A percentile compares a stretch with the other conserved stretches of the same genome.
Evolutionary conservation across 2,329 filamentous ascomycete genomes (phyloP).

Genomic region (Remersonia thermophila): DNA sequence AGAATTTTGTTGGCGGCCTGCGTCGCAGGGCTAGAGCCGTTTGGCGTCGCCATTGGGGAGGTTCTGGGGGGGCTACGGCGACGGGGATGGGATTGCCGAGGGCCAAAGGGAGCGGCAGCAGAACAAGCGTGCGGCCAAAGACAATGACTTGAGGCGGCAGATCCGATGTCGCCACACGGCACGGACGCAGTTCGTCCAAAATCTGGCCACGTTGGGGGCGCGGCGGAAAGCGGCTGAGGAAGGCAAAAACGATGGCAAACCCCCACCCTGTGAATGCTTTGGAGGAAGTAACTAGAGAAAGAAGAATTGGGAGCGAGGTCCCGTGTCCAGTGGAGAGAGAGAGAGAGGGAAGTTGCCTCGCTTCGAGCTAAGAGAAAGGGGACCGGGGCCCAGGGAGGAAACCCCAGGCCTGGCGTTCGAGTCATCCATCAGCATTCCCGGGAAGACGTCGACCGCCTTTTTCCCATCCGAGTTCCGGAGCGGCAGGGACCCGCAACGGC

Average conservation of each 20-base stretch:
- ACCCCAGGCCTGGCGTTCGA: too few species aligned
- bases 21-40: slow-evolving; percentile 22
- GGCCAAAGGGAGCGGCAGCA: not conserved
- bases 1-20: slow-evolving; percentile 40
- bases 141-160: too few species aligned
- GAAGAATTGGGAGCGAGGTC: too few species aligned
- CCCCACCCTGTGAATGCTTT: too few species aligned
- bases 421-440: not conserved
- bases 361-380: too few species aligned
- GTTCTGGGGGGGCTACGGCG: slow-evolving; percentile 3
- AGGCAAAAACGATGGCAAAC: not conserved
- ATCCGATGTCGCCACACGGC: too few species aligned
- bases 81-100: slow-evolving; percentile 1
- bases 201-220: too few species aligned
- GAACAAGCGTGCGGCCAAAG: not conserved
- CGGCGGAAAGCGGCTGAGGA: not conserved
- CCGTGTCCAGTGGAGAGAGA: too few species aligned
- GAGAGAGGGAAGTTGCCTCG: too few species aligned
- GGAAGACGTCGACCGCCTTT: slow-evolving; percentile 7
- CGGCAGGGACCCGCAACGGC: not conserved
- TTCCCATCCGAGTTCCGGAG: slow-evolving; percentile 11
- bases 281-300: too few species aligned
- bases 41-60: slow-evolving; percentile 19
- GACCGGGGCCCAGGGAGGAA: too few species aligned
- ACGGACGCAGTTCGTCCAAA: too few species aligned